Conservation (phyloP, 2,329 filamentous ascomycete genomes). For the Pseudocercospora pini-densiflorae region DNA sequence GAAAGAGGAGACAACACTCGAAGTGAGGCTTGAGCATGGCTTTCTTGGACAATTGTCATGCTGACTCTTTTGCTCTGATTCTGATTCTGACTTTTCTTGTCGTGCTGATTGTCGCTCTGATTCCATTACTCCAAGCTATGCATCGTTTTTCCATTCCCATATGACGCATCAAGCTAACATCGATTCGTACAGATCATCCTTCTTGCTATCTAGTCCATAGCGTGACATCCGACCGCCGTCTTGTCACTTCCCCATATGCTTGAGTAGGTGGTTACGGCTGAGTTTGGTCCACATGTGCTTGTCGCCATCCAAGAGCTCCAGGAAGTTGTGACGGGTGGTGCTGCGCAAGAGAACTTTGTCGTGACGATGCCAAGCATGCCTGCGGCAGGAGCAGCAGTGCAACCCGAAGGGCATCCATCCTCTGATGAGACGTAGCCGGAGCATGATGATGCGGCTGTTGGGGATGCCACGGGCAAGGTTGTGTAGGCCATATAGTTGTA, state of each 20-base stretch:
- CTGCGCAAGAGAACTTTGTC: conserved; percentile 17
- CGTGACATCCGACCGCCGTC: neutral
- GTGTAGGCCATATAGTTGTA: conserved; percentile 39
- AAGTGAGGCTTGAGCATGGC: neutral
- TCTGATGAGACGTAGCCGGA: conserved; percentile 12
- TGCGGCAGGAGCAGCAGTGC: conserved; percentile 13
- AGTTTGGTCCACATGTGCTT: conserved; percentile 17
- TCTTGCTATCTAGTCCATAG: neutral
- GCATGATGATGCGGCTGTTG: conserved; percentile 7
- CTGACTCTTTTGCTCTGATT: neutral
- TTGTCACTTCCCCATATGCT: neutral
- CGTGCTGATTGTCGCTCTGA: neutral
- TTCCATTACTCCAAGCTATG: neutral
- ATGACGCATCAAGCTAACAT: neutral
- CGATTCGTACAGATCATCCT: neutral
- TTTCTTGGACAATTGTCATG: neutral
- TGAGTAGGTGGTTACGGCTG: conserved; percentile 11
- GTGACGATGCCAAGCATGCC: conserved; percentile 22
- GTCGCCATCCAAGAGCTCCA: conserved; percentile 23
- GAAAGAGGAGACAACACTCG: too few species aligned
- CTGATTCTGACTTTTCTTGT: neutral
- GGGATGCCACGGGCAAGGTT: conserved; percentile 34
- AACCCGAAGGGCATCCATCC: conserved; percentile 20
- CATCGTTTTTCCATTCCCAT: neutral
- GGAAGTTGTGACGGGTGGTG: neutral